phyloP scores from a whole-genome alignment of 495 filamentous ascomycete species.

The Immersiella caudata region DNA sequence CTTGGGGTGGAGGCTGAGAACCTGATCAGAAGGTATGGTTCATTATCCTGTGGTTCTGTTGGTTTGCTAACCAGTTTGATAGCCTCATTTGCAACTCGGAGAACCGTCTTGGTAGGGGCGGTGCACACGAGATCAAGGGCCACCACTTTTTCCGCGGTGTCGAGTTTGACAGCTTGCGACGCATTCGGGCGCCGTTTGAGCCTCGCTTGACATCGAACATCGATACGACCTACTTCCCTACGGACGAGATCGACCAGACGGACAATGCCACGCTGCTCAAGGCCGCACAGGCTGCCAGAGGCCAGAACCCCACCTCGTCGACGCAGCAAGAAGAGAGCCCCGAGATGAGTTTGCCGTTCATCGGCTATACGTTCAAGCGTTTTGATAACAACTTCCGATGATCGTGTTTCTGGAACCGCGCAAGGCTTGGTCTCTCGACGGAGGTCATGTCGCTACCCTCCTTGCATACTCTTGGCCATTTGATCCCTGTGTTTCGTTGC shows the following conservation, averaged over 20 bases:
- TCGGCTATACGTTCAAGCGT: conserved; percentile 98
- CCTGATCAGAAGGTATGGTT: conserved; percentile 75
- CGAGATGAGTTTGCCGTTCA: conserved; percentile 97
- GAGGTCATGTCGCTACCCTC: not conserved
- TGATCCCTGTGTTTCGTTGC: not conserved
- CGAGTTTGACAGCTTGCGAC: conserved; percentile 85
- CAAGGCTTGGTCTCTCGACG: not conserved
- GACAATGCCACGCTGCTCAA: conserved; percentile 77
- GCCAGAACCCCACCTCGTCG: conserved; percentile 25
- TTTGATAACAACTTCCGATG: conserved; percentile 77
- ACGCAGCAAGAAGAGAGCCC: conserved; percentile 52
- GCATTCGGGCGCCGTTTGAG: conserved; percentile 93
- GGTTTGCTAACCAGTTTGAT: not conserved
- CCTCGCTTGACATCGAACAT: conserved; percentile 87
- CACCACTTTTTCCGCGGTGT: conserved; percentile 97
- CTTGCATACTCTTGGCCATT: not conserved
- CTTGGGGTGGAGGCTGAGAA: conserved; percentile 85
- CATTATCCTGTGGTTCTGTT: not conserved
- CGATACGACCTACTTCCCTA: conserved; percentile 98
- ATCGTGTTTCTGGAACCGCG: conserved; percentile 20
- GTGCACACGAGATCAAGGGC: conserved; percentile 85
- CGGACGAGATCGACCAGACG: conserved; percentile 93
- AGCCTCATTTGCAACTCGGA: conserved; percentile 92
- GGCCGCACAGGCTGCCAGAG: conserved; percentile 59
- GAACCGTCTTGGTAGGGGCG: conserved; percentile 81